Evolutionary conservation across 176 grass and related monocot species (phyloP).

Genomic region (Aegilops tauschii): DNA sequence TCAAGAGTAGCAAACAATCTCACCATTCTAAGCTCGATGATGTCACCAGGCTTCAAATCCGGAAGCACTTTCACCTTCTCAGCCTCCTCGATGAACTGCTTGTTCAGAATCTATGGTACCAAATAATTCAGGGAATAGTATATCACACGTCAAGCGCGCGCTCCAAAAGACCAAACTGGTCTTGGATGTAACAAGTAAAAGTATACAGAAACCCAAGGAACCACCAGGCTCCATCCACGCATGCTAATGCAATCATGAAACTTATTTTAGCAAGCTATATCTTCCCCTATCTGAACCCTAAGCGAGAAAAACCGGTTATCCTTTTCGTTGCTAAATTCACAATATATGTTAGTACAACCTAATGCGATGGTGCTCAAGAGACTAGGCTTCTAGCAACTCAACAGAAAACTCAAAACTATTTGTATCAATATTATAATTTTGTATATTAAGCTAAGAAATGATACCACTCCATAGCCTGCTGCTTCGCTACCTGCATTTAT

Average conservation of each 20-base stretch:
- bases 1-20: not conserved
- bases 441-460: not conserved
- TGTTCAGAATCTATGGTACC: constrained; percentile 78
- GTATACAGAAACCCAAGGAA: not conserved
- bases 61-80: constrained; percentile 78
- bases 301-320: not conserved
- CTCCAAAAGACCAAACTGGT: not conserved
- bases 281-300: not conserved
- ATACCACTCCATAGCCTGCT: not conserved
- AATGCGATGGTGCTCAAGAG: not conserved
- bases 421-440: not conserved
- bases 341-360: not conserved
- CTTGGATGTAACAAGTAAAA: not conserved
- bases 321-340: not conserved
- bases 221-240: not conserved
- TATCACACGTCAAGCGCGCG: not conserved
- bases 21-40: constrained; percentile 95
- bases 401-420: not conserved
- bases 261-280: not conserved
- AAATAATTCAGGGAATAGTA: constrained; percentile 1
- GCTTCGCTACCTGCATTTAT: not conserved
- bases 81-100: constrained; percentile 74
- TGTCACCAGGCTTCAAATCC: constrained; percentile 83
- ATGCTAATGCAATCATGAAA: constrained; percentile 2
- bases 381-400: not conserved